Conservation (phyloP, 1,284 basidiomycete genomes). For the Cutaneotrichosporon spelunceum region DNA sequence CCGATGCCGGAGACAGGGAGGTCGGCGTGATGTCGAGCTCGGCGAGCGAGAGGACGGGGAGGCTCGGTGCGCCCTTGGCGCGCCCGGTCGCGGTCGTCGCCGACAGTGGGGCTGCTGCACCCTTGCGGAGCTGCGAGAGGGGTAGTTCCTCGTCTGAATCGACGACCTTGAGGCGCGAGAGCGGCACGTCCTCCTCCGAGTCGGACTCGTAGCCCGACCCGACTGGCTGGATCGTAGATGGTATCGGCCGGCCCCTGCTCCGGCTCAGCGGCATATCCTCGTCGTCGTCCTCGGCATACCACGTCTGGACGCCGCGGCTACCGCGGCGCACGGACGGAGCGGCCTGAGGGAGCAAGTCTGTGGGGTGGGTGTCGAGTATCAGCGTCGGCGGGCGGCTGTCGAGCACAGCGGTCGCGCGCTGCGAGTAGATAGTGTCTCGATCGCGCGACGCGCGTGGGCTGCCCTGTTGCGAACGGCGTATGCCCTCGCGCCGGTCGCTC, state of each 20-base stretch:
- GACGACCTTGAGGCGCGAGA: conserved; percentile 25
- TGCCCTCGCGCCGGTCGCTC: background rate
- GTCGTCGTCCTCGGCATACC: conserved; percentile 24
- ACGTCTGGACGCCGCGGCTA: conserved; percentile 21
- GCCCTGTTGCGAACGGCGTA: too few species aligned
- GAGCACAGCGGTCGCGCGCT: conserved; percentile 13
- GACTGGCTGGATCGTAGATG: conserved; percentile 9
- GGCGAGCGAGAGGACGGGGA: background rate
- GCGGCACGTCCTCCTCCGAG: conserved; percentile 33
- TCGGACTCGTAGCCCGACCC: conserved; percentile 12
- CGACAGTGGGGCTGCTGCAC: conserved; percentile 28
- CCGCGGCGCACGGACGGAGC: too few species aligned
- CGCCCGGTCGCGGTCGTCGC: conserved; percentile 19
- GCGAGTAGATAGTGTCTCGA: background rate
- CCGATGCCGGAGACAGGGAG: background rate
- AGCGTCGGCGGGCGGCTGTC: conserved; percentile 17
- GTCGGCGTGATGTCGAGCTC: background rate
- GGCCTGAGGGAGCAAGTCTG: too few species aligned
- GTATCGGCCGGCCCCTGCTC: conserved; percentile 8
- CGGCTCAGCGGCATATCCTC: conserved; percentile 9
- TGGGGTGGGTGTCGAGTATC: conserved; percentile 8
- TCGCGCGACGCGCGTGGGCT: background rate
- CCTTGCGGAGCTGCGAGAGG: conserved; percentile 30
- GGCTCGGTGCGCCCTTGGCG: background rate
- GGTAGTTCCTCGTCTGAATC: conserved; percentile 47